phyloP scores from a whole-genome alignment of 495 filamentous ascomycete genomes.

The Talaromyces ruber region DNA sequence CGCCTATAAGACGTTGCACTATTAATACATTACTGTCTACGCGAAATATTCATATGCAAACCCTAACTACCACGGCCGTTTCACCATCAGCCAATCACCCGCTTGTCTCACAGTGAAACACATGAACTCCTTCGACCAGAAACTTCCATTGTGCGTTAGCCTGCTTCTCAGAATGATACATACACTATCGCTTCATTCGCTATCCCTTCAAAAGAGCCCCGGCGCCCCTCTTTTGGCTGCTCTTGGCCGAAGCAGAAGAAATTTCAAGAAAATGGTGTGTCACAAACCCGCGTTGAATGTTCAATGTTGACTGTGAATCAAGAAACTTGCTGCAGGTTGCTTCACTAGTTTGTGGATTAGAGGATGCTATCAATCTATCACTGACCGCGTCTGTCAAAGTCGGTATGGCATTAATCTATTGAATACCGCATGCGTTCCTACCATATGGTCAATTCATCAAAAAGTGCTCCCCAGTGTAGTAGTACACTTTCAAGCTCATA shows the following conservation, averaged over 20 bases:
- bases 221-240: background rate
- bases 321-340: background rate
- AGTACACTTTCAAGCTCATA: background rate
- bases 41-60: background rate
- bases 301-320: background rate
- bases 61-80: background rate
- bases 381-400: background rate
- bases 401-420: background rate
- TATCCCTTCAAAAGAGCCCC: background rate
- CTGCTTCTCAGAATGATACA: background rate
- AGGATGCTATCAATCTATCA: background rate
- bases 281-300: background rate
- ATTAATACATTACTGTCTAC: background rate
- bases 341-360: background rate
- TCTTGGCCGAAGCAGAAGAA: background rate
- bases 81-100: conserved; percentile 1
- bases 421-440: background rate
- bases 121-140: background rate
- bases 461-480: background rate
- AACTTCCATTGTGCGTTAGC: background rate
- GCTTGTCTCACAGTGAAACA: conserved; percentile 1
- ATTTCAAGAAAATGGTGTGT: background rate
- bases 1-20: background rate
- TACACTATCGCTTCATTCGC: background rate
- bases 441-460: background rate